Percentiles rank a stretch among this genome's conserved stretches.
phyloP scores from a whole-genome alignment of 1,284 basidiomycete species.

The Ceratobasidium sp. region DNA sequence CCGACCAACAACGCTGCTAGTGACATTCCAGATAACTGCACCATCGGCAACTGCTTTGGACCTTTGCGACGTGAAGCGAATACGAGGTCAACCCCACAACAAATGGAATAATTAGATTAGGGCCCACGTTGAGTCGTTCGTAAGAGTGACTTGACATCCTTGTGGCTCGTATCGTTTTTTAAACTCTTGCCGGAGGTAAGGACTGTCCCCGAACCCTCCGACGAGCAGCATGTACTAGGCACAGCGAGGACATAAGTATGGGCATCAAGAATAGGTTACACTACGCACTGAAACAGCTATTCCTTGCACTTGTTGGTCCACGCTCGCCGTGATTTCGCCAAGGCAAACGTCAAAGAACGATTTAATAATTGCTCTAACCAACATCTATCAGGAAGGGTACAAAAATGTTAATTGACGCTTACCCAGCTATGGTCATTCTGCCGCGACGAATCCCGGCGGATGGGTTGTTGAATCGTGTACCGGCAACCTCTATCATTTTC shows the following conservation, averaged over 20 bases:
- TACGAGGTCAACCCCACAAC: neutral
- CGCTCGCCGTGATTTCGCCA: neutral
- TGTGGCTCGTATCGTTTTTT: constrained; percentile 14
- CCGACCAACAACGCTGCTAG: constrained; percentile 32
- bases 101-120: neutral
- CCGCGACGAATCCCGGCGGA: constrained; percentile 11
- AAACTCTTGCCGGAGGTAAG: constrained; percentile 38
- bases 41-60: constrained; percentile 46
- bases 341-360: constrained; percentile 36
- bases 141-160: constrained; percentile 27
- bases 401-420: neutral
- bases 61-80: neutral
- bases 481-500: neutral
- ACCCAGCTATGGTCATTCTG: neutral
- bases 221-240: constrained; percentile 44
- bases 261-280: neutral
- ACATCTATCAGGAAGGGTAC: too few relatives aligned
- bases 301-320: constrained; percentile 20
- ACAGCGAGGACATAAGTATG: neutral
- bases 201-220: constrained; percentile 45
- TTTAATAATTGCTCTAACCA: constrained; percentile 8
- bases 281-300: constrained; percentile 4
- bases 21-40: constrained; percentile 43
- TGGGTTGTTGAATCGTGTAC: constrained; percentile 17
- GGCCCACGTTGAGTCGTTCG: constrained; percentile 44